Percentiles rank a stretch among this genome's conserved stretches.
Evolutionary conservation across 225 moss, liverwort and hornwort species (phyloP).

Genomic region (Pleurozium schreberi): DNA sequence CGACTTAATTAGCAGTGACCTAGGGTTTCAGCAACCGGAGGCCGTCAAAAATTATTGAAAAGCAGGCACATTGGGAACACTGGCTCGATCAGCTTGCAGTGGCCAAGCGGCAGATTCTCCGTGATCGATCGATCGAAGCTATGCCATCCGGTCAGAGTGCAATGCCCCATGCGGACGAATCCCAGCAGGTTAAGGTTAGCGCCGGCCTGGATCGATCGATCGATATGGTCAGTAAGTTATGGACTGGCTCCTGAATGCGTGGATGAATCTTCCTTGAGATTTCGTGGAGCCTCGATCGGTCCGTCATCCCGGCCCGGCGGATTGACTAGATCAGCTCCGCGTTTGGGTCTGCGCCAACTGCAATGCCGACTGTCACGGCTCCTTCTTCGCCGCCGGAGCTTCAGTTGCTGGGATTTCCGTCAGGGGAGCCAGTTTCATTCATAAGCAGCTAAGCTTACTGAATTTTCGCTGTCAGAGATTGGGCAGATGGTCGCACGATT

Average conservation of each 20-base stretch:
- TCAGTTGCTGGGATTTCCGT: neutral
- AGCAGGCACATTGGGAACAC: too few relatives aligned
- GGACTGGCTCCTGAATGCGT: neutral
- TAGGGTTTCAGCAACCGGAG: too few relatives aligned
- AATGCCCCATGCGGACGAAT: neutral
- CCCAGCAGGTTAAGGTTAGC: too few relatives aligned
- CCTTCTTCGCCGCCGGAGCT: neutral
- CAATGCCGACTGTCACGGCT: neutral
- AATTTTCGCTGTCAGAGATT: neutral
- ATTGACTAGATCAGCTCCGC: neutral
- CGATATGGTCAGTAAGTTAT: neutral
- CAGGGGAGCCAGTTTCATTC: neutral
- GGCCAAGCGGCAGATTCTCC: too few relatives aligned
- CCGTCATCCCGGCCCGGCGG: neutral
- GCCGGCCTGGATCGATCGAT: neutral
- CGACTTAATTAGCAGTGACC: too few relatives aligned
- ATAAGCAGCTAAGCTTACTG: too few relatives aligned
- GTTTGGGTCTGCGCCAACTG: neutral
- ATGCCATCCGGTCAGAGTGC: too few relatives aligned
- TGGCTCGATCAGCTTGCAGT: too few relatives aligned
- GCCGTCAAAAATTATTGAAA: too few relatives aligned
- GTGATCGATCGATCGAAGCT: too few relatives aligned
- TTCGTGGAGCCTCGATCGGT: neutral
- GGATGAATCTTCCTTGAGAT: neutral
- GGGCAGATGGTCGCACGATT: neutral